Conservation (phyloP, 2,329 filamentous ascomycete genomes). For the Capronia americana region DNA sequence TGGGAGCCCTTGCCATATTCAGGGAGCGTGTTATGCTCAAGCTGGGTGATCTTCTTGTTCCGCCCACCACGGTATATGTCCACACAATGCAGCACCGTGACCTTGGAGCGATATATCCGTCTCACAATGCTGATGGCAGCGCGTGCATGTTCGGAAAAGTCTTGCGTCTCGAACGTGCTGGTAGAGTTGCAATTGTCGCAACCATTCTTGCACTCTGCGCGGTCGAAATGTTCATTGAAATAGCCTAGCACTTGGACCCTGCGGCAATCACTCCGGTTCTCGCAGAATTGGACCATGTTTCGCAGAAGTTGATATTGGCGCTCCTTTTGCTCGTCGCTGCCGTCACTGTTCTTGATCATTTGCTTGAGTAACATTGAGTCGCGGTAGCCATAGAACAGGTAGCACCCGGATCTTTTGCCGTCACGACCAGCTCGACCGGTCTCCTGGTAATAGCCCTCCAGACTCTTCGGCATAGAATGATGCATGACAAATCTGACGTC, state of each 20-base stretch:
- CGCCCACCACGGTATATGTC: conserved; percentile 79
- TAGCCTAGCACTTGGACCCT: conserved; percentile 89
- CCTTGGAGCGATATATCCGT: conserved; percentile 61
- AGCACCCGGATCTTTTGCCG: conserved; percentile 84
- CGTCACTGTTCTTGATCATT: conserved; percentile 84
- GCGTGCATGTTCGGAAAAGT: conserved; percentile 77
- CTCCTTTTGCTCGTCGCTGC: conserved; percentile 77
- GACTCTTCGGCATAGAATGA: conserved; percentile 86
- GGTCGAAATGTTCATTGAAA: conserved; percentile 84
- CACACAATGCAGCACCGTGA: conserved; percentile 81
- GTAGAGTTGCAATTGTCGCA: conserved; percentile 91
- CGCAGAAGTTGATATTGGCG: conserved; percentile 85
- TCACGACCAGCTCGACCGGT: conserved; percentile 94
- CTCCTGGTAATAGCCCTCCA: conserved; percentile 98
- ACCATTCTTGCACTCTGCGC: conserved; percentile 70
- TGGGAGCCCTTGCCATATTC: conserved; percentile 72
- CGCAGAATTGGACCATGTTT: conserved; percentile 83
- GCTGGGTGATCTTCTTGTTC: conserved; percentile 63
- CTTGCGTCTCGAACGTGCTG: conserved; percentile 71
- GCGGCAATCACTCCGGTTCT: conserved; percentile 86
- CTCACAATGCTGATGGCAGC: conserved; percentile 73
- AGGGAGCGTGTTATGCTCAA: conserved; percentile 58
- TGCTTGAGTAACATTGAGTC: conserved; percentile 76
- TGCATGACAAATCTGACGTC: conserved; percentile 97
- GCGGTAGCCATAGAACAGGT: conserved; percentile 82